phyloP scores from a whole-genome alignment of 1,139 yeast genomes.

The Yamadazyma aaseri region DNA sequence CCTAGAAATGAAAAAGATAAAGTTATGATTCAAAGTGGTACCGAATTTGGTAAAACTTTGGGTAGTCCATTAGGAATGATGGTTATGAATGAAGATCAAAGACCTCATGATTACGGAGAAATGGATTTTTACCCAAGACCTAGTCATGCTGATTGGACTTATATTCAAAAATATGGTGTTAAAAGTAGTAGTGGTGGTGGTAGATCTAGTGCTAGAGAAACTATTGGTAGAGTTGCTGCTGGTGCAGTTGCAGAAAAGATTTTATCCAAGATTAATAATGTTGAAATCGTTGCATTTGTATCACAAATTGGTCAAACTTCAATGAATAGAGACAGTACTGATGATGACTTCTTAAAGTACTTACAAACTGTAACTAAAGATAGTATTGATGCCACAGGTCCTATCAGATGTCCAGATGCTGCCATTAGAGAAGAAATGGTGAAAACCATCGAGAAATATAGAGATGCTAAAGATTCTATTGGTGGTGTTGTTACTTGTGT shows the following conservation, averaged over 20 bases:
- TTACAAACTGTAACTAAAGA: slow-evolving; percentile 82
- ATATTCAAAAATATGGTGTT: slow-evolving; percentile 82
- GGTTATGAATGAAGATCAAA: slow-evolving; percentile 89
- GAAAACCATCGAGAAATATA: slow-evolving; percentile 78
- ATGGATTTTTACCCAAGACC: slow-evolving; percentile 97
- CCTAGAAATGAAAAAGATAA: slow-evolving; percentile 94
- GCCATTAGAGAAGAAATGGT: slow-evolving; percentile 75
- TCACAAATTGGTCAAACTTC: slow-evolving; percentile 80
- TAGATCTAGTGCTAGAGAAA: slow-evolving; percentile 94
- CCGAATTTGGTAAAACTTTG: slow-evolving; percentile 84
- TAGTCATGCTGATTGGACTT: slow-evolving; percentile 96
- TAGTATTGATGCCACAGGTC: slow-evolving; percentile 81
- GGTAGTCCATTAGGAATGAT: slow-evolving; percentile 97
- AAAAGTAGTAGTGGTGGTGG: slow-evolving; percentile 98
- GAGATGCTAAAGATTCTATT: slow-evolving; percentile 87
- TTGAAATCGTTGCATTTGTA: slow-evolving; percentile 96
- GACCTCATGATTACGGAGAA: slow-evolving; percentile 94
- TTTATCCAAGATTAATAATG: slow-evolving; percentile 68
- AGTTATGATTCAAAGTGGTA: slow-evolving; percentile 92
- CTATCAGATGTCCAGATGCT: slow-evolving; percentile 90
- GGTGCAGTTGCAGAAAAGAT: slow-evolving; percentile 98
- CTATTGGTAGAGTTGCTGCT: slow-evolving; percentile 98
- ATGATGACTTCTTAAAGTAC: slow-evolving; percentile 61
- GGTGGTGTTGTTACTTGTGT: slow-evolving; percentile 99
- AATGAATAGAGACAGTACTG: slow-evolving; percentile 71